Evolutionary conservation across 139 green algal genomes (phyloP).

Genomic region (Tetraselmis chui): DNA sequence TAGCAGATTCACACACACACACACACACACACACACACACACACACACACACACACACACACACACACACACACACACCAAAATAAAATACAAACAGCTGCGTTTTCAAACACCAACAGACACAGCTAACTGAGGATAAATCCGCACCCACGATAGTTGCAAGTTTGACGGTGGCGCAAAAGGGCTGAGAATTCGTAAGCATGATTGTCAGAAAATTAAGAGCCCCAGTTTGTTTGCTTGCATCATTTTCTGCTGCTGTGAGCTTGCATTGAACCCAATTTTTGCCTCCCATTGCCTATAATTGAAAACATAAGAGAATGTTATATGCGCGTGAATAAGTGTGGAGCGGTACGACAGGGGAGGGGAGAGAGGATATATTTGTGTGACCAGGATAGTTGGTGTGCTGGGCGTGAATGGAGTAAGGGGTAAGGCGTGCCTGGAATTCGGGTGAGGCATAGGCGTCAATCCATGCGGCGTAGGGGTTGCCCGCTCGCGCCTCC

Average conservation of each 20-base stretch:
- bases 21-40: not conserved
- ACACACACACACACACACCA: no score
- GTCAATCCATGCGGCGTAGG: conserved; percentile 56
- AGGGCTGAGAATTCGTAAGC: no score
- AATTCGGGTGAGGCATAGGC: conserved; percentile 53
- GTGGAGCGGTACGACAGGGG: not conserved
- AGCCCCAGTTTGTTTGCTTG: no score
- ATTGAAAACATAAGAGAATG: not conserved
- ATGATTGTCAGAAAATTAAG: no score
- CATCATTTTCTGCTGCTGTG: not conserved
- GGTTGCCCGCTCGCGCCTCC: not conserved
- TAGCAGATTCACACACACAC: not conserved
- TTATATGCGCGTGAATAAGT: not conserved
- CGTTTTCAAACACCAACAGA: no score
- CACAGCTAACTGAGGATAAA: no score
- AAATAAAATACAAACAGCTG: no score
- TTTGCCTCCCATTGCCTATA: not conserved
- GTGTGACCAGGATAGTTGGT: no score
- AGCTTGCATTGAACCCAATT: not conserved
- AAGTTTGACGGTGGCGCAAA: no score
- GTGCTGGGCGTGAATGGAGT: no score
- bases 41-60: not conserved
- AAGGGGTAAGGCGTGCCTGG: no score
- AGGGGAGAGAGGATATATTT: not conserved
- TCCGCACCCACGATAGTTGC: no score